Percentiles rank a stretch among this genome's conserved stretches.
These are phyloP conservation scores for Powellomyces hirtus DNA, from an alignment of 192 early-diverging fungal genomes.

Conservation along the genomic window DNA sequence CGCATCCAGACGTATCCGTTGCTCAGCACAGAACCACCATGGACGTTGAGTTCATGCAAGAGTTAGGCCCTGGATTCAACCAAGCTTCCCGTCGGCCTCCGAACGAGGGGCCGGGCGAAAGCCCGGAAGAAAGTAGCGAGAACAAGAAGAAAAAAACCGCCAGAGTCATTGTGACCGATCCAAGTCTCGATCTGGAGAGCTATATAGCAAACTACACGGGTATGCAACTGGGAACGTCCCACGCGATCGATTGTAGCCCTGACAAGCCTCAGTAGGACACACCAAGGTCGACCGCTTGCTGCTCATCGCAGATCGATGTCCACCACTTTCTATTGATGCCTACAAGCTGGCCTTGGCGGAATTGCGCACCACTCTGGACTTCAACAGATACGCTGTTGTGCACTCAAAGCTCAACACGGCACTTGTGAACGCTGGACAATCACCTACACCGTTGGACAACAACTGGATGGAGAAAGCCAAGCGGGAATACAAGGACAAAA, in stretches of 20 bases:
- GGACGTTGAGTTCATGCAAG: no score
- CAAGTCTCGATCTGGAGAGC: slow-evolving; percentile 54
- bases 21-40: neutral
- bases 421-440: slow-evolving; percentile 35
- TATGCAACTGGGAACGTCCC: slow-evolving; percentile 11
- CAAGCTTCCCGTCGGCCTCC: neutral
- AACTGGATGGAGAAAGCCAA: slow-evolving; percentile 49
- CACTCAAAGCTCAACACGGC: slow-evolving; percentile 57
- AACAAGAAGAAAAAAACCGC: slow-evolving; percentile 37
- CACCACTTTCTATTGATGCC: slow-evolving; percentile 65
- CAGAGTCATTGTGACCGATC: slow-evolving; percentile 27
- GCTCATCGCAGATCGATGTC: slow-evolving; percentile 73
- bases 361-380: slow-evolving; percentile 50
- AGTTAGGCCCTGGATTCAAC: no score
- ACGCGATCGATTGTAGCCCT: neutral
- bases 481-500: slow-evolving; percentile 40
- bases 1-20: neutral
- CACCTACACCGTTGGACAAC: slow-evolving; percentile 39
- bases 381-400: slow-evolving; percentile 48
- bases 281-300: slow-evolving; percentile 67
- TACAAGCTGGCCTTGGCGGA: slow-evolving; percentile 62
- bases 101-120: neutral
- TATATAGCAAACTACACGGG: slow-evolving; percentile 69
- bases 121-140: neutral
- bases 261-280: slow-evolving; percentile 44